Evolutionary conservation across 2,329 filamentous ascomycete species (phyloP), one percentile per base, ranked within the genome.

Genomic region (Pochonia chlamydosporia): DNA sequence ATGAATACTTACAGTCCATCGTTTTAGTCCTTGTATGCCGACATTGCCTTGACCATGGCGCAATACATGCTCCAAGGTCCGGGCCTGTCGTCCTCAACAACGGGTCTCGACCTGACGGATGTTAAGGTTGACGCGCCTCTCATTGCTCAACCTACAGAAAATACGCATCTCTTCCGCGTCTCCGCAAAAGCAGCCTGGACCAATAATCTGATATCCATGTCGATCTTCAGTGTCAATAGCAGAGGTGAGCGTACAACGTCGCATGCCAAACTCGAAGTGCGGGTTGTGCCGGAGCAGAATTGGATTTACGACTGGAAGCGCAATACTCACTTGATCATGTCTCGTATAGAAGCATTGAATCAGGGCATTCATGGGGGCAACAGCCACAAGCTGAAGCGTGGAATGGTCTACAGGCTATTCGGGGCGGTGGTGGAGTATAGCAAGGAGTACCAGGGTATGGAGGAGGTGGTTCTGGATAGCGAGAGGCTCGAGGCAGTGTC

Each of bases 261-360:
- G 7, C 35, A 39, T 24, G 35, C 35, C 35, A 11, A 21, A 7
- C 7, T 9, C 20, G 23, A 16, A 7, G 14, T 39, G 8, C 4
- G 18, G 14, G 11, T 39, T 5, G 35, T 8, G 14, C 7, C 40
- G 23, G 24, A n/a, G 10, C 9, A 26, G 25, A 20, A 35, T 18
- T 44, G 42, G 20, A 13, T 33, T 7, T 18, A 24, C n/a, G 6
- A 36, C 11, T 24, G 13, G 42, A 35, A 35, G n/a, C 49, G 54
- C 3, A 55, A 49, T 16, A 26, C 47, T 2, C 55, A 89, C 60
- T 72, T 89, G 30, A 81, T 92, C 59, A 79, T 81, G 57, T 74
- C 73, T 21, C 78, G 81, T 47, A 75, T 85, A 44, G 71, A 82
- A 18, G 66, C 71, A 23, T 73, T 85, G 3, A 69, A 75, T n/a